Conservation (phyloP, 305 asterid genomes). For the Solanum aculeatissimum region DNA sequence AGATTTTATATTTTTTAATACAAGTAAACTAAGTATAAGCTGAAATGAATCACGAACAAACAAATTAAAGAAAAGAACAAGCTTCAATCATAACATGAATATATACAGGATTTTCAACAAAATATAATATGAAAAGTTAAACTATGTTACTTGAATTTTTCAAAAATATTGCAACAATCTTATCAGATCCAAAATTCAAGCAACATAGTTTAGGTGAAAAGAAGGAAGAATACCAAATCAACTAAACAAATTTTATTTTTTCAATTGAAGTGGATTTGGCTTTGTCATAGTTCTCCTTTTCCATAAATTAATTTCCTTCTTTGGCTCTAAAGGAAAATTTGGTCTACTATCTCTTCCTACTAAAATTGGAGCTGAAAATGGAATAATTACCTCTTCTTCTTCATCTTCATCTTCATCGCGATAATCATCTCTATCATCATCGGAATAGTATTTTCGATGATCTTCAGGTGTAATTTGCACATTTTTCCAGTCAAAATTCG, state of each 20-base stretch:
- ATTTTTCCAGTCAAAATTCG: constrained; percentile 43
- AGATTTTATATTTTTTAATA: too few species aligned
- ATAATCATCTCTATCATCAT: constrained; percentile 14
- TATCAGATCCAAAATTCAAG: background rate
- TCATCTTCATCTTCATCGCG: constrained; percentile 5
- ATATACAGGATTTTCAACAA: background rate
- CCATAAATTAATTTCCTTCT: constrained; percentile 57
- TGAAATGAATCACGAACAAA: background rate
- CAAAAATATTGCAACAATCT: accelerated
- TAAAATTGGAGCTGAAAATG: constrained; percentile 44
- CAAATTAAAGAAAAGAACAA: background rate
- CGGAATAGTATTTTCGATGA: constrained; percentile 21
- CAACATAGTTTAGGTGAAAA: background rate
- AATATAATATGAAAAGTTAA: background rate
- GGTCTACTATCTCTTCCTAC: constrained; percentile 3
- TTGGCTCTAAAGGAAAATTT: constrained; percentile 37
- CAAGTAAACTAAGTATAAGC: background rate
- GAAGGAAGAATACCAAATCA: background rate
- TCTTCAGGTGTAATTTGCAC: constrained; percentile 38
- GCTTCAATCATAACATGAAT: background rate
- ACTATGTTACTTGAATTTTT: background rate
- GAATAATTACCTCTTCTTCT: constrained; percentile 23
- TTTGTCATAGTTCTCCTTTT: constrained; percentile 29
- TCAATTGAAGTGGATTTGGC: constrained; percentile 23
- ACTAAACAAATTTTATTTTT: background rate